Evolutionary conservation across 1,284 basidiomycete species (phyloP), one percentile per base, ranked within the genome.

Genomic region (Prillingera fragicola): DNA sequence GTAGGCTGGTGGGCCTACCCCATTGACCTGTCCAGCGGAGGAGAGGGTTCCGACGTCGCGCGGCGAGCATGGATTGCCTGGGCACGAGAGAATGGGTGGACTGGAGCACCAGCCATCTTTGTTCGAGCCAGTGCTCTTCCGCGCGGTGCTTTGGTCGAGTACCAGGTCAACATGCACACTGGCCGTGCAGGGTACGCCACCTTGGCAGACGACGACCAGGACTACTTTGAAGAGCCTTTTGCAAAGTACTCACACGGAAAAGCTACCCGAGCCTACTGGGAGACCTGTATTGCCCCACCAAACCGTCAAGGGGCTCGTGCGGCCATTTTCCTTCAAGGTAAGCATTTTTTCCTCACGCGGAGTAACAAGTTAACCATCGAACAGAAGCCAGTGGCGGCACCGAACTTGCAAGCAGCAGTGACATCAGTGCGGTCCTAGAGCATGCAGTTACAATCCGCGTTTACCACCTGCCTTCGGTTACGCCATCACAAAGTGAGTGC

Each of bases 71-170:
- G 75, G 54, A 50, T 55, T 15, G 40, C 54, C 6, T 67, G 59
- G 55, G 15, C 69, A 56, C 43, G 50, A 6, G 33, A 62, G 61
- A 56, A 56, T 32, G 55, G 33, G 7, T 60, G 44, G 26, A 23
- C 24, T 17, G 21, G 49, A 56, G 50, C 58, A 4, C 81, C 84
- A 6, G 77, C 80, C 0, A 59, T 90, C 5, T 84, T 85, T 57
- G 67, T 84, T 0, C 78, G 77, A 9, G 81, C 88, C 1, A 78
- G 80, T 38, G 76, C 79, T 35, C 72, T 95, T 13, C 90, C 90
- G 0, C 86, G 83, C 58, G 78, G 75, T 40, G 88, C 88, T 6
- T 49, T 68, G 36, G 62, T 75, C 9, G 75, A 77, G 52, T 74
- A 71, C 60, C 75, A 76, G 54, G 59, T 71, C 8, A 63, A 68